phyloP scores from a whole-genome alignment of 306 rosid genomes.

The Lathyrus oleraceus region DNA sequence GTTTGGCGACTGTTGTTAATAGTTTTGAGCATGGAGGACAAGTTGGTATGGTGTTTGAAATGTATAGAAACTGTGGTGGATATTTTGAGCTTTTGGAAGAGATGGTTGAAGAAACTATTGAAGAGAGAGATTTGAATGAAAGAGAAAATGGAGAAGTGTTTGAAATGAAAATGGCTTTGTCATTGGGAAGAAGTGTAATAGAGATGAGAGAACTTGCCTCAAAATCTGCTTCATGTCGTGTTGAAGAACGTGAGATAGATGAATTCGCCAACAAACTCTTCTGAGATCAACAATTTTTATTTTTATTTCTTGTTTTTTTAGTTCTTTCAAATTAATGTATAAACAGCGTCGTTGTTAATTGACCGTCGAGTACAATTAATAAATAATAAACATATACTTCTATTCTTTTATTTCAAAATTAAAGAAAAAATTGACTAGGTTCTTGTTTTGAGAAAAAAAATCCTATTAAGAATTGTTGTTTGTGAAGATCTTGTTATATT shows the following conservation, averaged over 20 bases:
- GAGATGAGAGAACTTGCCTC: constrained; percentile 54
- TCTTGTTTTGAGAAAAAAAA: no score
- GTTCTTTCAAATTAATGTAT: no score
- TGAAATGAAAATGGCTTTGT: constrained; percentile 62
- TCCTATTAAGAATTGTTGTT: no score
- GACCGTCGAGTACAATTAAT: no score
- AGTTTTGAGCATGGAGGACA: constrained; percentile 68
- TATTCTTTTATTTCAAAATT: no score
- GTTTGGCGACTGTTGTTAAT: constrained; percentile 51
- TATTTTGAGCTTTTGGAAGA: constrained; percentile 42
- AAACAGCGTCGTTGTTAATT: no score
- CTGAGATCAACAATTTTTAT: not conserved
- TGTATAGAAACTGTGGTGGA: constrained; percentile 64
- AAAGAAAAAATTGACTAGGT: no score
- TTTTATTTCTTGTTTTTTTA: not conserved
- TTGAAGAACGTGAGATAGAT: constrained; percentile 43
- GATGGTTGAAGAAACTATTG: not conserved
- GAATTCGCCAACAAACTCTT: constrained; percentile 59
- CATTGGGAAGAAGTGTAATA: constrained; percentile 65
- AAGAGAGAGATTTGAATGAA: constrained; percentile 49
- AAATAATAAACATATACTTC: no score
- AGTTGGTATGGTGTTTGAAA: constrained; percentile 72
- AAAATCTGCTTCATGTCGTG: constrained; percentile 47
- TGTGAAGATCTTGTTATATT: no score
- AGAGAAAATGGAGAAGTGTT: constrained; percentile 64